Base-by-base conservation (phyloP, 352 stramenopile species). In the Pythium aphanidermatum region DNA sequence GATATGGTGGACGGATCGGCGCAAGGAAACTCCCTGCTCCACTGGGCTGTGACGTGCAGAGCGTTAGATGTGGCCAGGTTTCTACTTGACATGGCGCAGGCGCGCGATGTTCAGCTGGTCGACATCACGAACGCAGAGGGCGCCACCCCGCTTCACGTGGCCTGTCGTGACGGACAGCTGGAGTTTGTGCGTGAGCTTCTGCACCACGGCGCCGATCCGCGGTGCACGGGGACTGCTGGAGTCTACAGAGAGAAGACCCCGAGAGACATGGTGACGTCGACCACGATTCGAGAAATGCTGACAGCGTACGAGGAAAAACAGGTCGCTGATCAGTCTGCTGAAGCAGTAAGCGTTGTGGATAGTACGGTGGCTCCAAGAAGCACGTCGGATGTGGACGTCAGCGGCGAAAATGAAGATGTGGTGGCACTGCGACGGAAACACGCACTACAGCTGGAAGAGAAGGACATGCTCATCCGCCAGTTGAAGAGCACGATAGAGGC, bases 31-130 rank as follows among this genome's bases (percentile, higher is more conserved):
- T 79, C 79, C 21, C 39, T 94, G 19, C 35, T 91, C 29, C 82
- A 94, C 49, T 94, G 82, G 82, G 77, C 82, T 5, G 74, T 73
- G 21, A 86, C 72, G 2, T 92, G 82, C 52, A 63, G 83, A n/a
- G 77, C 82, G 3, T 40, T 61, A 14, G 52, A 75, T 7, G 74
- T 86, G 48, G 58, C 85, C 21, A 53, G 46, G 12, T 51, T 70
- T 4, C 51, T 93, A 9, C 39, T 93, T 16, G 35, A 60, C 26
- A 55, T 55, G 26, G 52, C 65, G 23, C 55, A 73, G 13, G 65
- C 77, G 11, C 38, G 68, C 33, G 32, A 58, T 9, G 50, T 51
- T 13, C 51, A 64, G 6, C 52, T 88, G 1, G 46, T 89, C 5
- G 53, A 92, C 54, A 39, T 54, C 14, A 53, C 51, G 16, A 94